Evolutionary conservation across 73 alveolate species (phyloP).

Genomic region (Tetrahymena malaccensis): DNA sequence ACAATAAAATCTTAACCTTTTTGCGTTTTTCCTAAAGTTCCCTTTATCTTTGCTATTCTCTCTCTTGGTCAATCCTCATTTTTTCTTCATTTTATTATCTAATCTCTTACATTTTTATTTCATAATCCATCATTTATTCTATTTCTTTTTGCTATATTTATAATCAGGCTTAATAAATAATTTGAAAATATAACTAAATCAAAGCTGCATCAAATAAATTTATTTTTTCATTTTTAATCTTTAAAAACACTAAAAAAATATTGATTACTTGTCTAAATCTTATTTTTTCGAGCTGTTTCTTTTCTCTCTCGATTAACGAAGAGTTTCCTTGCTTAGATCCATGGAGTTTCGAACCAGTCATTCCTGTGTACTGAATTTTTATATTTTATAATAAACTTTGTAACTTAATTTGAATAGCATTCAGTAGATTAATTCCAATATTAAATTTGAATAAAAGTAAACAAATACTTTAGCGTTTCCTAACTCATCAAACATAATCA

Average conservation of each 20-base stretch:
- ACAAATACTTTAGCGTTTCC: not conserved
- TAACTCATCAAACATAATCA: not conserved
- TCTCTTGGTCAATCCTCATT: not conserved
- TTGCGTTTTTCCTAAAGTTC: slow-evolving; percentile 25
- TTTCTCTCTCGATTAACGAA: not conserved
- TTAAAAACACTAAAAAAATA: not conserved
- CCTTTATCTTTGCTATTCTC: not conserved
- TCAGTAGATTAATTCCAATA: not conserved
- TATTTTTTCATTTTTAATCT: not conserved
- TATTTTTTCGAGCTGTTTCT: not conserved
- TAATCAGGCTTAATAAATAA: not conserved
- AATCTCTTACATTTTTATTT: slow-evolving; percentile 13
- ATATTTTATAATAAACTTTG: not conserved
- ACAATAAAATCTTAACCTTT: not conserved
- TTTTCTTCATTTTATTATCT: slow-evolving; percentile 11
- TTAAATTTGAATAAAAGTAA: not conserved
- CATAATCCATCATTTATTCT: slow-evolving; percentile 6
- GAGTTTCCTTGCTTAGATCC: not conserved
- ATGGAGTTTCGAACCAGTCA: not conserved
- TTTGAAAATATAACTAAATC: not conserved
- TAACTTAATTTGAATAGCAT: not conserved
- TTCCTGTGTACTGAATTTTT: not conserved
- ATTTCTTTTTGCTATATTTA: slow-evolving; percentile 3
- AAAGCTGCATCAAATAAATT: not conserved
- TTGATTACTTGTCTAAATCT: not conserved